Percentiles rank a stretch among this genome's conserved stretches.
Conservation (phyloP, 352 stramenopile species). For the Phytophthora aleatoria region DNA sequence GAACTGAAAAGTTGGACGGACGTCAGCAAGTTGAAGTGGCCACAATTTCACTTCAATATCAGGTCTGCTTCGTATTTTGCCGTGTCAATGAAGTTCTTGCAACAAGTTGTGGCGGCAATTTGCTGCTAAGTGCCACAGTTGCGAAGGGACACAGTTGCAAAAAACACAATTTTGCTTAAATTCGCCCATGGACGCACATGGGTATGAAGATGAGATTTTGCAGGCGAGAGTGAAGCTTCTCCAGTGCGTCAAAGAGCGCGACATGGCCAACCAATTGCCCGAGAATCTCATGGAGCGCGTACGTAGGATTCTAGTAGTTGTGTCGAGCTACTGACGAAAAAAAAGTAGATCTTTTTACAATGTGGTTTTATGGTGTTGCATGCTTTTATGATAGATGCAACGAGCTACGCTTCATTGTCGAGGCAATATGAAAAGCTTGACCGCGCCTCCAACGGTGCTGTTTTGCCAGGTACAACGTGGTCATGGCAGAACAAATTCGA, state of each 20-base stretch:
- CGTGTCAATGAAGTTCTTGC: too few species aligned
- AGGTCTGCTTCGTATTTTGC: too few species aligned
- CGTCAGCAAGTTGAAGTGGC: slow-evolving; percentile 11
- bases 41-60: background rate
- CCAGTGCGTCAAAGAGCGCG: slow-evolving; percentile 13
- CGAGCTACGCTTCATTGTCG: slow-evolving; percentile 30
- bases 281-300: slow-evolving; percentile 36
- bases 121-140: too few species aligned
- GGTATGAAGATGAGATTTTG: slow-evolving; percentile 18
- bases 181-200: slow-evolving; percentile 14
- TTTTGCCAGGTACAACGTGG: slow-evolving; percentile 41
- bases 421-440: slow-evolving; percentile 28
- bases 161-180: too few species aligned
- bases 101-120: too few species aligned
- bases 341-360: slow-evolving; percentile 20
- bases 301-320: slow-evolving; percentile 7
- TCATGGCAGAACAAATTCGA: background rate
- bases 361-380: background rate
- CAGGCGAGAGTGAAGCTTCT: slow-evolving; percentile 19
- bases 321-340: background rate
- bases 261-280: slow-evolving; percentile 9
- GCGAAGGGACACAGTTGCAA: background rate
- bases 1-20: slow-evolving; percentile 33
- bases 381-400: slow-evolving; percentile 27
- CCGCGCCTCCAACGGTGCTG: slow-evolving; percentile 26